Evolutionary conservation across 2,329 filamentous ascomycete genomes (phyloP).

Genomic region (Dothistroma pini): DNA sequence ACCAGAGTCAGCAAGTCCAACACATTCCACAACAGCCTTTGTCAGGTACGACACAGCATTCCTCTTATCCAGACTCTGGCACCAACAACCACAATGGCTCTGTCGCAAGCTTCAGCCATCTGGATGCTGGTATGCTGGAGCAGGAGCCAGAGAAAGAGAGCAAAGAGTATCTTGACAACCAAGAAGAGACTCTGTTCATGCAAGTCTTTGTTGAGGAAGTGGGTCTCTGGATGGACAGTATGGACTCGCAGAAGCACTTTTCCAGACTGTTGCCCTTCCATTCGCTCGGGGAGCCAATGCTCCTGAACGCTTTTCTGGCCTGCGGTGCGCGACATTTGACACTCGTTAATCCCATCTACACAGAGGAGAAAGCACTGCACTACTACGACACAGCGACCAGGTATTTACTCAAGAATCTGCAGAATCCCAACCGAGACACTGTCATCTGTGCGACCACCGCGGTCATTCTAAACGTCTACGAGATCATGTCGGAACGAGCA

Average conservation of each 20-base stretch:
- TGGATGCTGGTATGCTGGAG: conserved; percentile 33
- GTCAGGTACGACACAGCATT: conserved; percentile 25
- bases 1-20: conserved; percentile 17
- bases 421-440: conserved; percentile 80
- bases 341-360: conserved; percentile 65
- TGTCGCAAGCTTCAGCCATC: conserved; percentile 38
- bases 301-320: conserved; percentile 82
- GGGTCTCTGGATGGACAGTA: conserved; percentile 88
- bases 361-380: conserved; percentile 70
- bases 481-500: conserved; percentile 81
- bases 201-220: conserved; percentile 90
- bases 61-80: conserved; percentile 23
- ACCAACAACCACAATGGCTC: conserved; percentile 26
- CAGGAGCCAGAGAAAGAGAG: conserved; percentile 40
- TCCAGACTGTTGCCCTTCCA: conserved; percentile 79
- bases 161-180: conserved; percentile 64
- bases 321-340: conserved; percentile 82
- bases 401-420: conserved; percentile 69
- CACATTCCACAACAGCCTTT: conserved; percentile 12
- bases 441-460: conserved; percentile 83
- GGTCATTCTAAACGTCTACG: conserved; percentile 85
- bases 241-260: conserved; percentile 82
- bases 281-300: conserved; percentile 77
- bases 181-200: conserved; percentile 83
- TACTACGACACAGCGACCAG: conserved; percentile 86